Evolutionary conservation across 495 filamentous ascomycete genomes (phyloP).

Genomic region (Xylaria longipes): DNA sequence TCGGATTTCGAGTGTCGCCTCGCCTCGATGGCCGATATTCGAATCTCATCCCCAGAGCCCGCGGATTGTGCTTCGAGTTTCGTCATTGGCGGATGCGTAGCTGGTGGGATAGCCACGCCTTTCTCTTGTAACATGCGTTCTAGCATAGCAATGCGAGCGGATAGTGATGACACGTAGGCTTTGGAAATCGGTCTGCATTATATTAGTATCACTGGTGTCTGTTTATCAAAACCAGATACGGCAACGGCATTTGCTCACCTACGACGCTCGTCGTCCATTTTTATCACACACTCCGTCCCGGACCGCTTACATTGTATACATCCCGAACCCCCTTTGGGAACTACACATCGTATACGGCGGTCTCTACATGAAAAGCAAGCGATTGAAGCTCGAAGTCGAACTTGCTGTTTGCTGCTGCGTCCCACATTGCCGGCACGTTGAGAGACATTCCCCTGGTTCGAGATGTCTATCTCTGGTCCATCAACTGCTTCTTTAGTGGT

Average conservation of each 20-base stretch:
- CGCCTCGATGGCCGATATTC: constrained; percentile 16
- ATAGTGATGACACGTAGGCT: constrained; percentile 62
- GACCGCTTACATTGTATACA: constrained; percentile 61
- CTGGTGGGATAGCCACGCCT: constrained; percentile 56
- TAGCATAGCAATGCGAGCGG: constrained; percentile 55
- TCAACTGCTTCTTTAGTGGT: constrained; percentile 2
- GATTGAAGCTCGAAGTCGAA: constrained; percentile 49
- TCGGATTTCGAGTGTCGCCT: constrained; percentile 28
- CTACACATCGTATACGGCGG: constrained; percentile 62
- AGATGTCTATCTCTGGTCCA: constrained; percentile 32
- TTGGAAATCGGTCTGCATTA: constrained; percentile 57
- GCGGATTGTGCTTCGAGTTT: constrained; percentile 45
- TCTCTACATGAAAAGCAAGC: constrained; percentile 56
- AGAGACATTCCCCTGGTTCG: constrained; percentile 38
- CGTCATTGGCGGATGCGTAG: constrained; percentile 60
- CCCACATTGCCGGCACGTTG: constrained; percentile 32
- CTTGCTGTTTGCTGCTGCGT: constrained; percentile 40
- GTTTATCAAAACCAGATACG: background rate
- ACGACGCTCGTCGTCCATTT: constrained; percentile 62
- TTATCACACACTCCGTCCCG: constrained; percentile 59
- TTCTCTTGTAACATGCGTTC: constrained; percentile 57
- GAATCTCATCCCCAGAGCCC: constrained; percentile 25
- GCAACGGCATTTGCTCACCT: constrained; percentile 42
- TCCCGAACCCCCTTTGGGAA: constrained; percentile 55
- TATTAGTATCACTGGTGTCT: constrained; percentile 1